A percentile compares a stretch with the other conserved stretches of the same genome.
Evolutionary conservation across 495 filamentous ascomycete genomes (phyloP).

Genomic region (Hypomontagnella submonticulosa): DNA sequence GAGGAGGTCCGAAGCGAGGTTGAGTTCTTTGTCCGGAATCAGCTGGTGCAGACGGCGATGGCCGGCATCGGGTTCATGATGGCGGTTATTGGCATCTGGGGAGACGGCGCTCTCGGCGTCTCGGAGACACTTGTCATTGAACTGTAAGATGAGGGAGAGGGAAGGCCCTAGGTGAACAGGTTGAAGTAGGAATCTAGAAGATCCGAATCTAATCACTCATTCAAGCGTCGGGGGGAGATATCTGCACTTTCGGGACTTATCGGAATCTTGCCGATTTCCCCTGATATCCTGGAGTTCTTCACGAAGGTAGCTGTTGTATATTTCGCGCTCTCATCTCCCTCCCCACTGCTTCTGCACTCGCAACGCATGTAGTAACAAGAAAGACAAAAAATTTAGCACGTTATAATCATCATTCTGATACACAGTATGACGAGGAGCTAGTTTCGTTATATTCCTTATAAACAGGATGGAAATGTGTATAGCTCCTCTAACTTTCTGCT

Average conservation of each 20-base stretch:
- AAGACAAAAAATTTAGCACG: conserved; percentile 21
- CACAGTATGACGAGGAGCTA: neutral
- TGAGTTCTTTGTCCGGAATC: conserved; percentile 69
- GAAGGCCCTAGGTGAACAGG: neutral
- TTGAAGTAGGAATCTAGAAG: conserved; percentile 2
- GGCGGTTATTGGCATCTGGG: conserved; percentile 88
- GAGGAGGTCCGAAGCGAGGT: conserved; percentile 81
- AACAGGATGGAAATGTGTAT: neutral
- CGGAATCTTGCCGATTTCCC: conserved; percentile 7
- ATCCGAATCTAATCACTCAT: conserved; percentile 35
- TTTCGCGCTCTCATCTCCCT: conserved; percentile 31
- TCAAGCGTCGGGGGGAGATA: conserved; percentile 17
- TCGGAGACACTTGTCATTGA: conserved; percentile 15
- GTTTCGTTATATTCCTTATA: neutral
- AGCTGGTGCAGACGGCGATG: conserved; percentile 69
- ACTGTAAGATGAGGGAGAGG: conserved; percentile 22
- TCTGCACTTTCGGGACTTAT: neutral
- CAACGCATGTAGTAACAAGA: conserved; percentile 25
- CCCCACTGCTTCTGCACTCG: conserved; percentile 1
- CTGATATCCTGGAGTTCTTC: conserved; percentile 22
- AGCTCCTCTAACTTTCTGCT: too few species aligned
- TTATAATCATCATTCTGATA: conserved; percentile 9
- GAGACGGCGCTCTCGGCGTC: conserved; percentile 69
- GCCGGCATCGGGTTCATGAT: conserved; percentile 76
- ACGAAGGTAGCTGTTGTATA: conserved; percentile 28